Evolutionary conservation across 1,284 basidiomycete species (phyloP).

Genomic region (Ceratobasidium sp.): DNA sequence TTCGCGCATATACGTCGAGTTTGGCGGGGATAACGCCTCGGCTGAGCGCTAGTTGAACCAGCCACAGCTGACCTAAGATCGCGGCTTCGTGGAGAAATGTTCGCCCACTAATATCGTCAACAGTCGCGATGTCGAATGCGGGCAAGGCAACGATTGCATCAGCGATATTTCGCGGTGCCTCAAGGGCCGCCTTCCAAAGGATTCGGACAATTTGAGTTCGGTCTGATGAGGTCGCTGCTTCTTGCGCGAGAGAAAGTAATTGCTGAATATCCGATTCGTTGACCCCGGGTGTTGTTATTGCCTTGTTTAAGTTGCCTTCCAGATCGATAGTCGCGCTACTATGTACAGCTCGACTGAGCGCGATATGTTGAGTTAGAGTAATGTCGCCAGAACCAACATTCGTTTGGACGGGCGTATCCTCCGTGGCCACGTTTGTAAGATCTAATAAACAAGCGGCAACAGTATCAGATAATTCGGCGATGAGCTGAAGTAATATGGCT

Average conservation of each 20-base stretch:
- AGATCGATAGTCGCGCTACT: slow-evolving; percentile 87
- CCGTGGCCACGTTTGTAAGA: slow-evolving; percentile 79
- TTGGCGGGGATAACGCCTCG: slow-evolving; percentile 78
- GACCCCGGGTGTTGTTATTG: slow-evolving; percentile 66
- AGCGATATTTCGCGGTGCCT: slow-evolving; percentile 78
- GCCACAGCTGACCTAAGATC: slow-evolving; percentile 83
- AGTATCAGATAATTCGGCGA: slow-evolving; percentile 95
- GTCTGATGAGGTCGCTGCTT: slow-evolving; percentile 67
- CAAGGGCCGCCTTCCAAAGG: slow-evolving; percentile 90
- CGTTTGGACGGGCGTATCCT: slow-evolving; percentile 25
- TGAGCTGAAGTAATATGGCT: slow-evolving; percentile 69
- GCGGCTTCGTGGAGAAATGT: slow-evolving; percentile 96
- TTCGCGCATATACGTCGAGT: slow-evolving; percentile 91
- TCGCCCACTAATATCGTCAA: slow-evolving; percentile 97
- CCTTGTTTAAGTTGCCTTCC: slow-evolving; percentile 86
- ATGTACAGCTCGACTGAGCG: slow-evolving; percentile 70
- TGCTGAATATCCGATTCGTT: slow-evolving; percentile 76
- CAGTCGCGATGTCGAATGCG: slow-evolving; percentile 89
- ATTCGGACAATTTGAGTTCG: slow-evolving; percentile 82
- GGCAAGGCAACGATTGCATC: slow-evolving; percentile 82
- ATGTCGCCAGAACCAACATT: slow-evolving; percentile 58
- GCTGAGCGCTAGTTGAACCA: slow-evolving; percentile 87
- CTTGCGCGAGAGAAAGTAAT: slow-evolving; percentile 79
- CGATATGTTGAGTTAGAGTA: slow-evolving; percentile 79
- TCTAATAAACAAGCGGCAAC: slow-evolving; percentile 95